A percentile compares a stretch with the other conserved stretches of the same genome.
phyloP scores from a whole-genome alignment of 768 basidiomycete species.

The Tricholoma matsutake region DNA sequence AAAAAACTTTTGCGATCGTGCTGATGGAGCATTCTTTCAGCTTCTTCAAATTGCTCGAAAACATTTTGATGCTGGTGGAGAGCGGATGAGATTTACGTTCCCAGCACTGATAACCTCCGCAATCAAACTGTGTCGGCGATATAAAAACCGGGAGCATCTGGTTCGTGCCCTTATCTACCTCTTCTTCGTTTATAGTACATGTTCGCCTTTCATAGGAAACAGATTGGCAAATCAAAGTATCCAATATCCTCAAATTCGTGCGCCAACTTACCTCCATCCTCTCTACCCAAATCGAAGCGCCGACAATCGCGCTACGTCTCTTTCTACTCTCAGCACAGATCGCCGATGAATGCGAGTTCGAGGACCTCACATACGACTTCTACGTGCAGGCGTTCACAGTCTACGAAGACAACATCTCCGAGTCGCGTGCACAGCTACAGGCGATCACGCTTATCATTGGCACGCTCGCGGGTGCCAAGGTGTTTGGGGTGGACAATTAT shows the following conservation, averaged over 20 bases:
- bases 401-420: slow-evolving; percentile 96
- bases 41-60: slow-evolving; percentile 87
- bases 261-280: slow-evolving; percentile 93
- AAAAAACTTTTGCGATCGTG: neutral
- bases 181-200: neutral
- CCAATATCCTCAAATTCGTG: slow-evolving; percentile 89
- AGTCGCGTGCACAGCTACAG: slow-evolving; percentile 91
- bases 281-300: slow-evolving; percentile 89
- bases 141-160: slow-evolving; percentile 77
- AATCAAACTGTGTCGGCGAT: slow-evolving; percentile 89
- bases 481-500: slow-evolving; percentile 94
- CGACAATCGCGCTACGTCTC: slow-evolving; percentile 86
- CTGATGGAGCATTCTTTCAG: slow-evolving; percentile 34
- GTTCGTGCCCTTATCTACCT: slow-evolving; percentile 33
- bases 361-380: slow-evolving; percentile 95
- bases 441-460: slow-evolving; percentile 97
- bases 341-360: slow-evolving; percentile 91
- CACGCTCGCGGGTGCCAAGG: slow-evolving; percentile 81
- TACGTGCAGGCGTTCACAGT: slow-evolving; percentile 98
- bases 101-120: slow-evolving; percentile 92
- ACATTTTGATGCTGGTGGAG: slow-evolving; percentile 89
- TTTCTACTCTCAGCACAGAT: slow-evolving; percentile 97
- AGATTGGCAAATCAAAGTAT: slow-evolving; percentile 84
- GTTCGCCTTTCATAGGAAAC: slow-evolving; percentile 51
- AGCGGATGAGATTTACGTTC: slow-evolving; percentile 95